A percentile compares a stretch with the other conserved stretches of the same genome.
Evolutionary conservation across 2,329 filamentous ascomycete genomes (phyloP).

Genomic region (Pseudomassariella vexata): DNA sequence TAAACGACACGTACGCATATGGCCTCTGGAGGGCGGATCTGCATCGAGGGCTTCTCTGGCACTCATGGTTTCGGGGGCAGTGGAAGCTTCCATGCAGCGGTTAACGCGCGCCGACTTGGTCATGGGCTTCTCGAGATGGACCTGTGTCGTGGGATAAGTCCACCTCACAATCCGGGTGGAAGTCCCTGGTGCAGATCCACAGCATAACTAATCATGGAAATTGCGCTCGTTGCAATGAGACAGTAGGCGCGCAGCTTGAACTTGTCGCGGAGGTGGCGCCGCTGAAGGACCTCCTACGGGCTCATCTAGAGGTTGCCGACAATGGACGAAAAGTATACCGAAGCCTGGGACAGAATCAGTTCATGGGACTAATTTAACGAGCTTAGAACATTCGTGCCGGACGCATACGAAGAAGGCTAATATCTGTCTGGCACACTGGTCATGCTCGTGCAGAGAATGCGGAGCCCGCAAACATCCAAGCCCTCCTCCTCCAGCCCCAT

Average conservation of each 20-base stretch:
- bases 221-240: too few species aligned
- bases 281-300: too few species aligned
- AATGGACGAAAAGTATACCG: too few species aligned
- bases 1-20: neutral
- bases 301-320: too few species aligned
- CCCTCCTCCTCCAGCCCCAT: neutral
- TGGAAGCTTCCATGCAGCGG: neutral
- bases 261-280: too few species aligned
- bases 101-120: slow-evolving; percentile 1
- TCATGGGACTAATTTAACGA: too few species aligned
- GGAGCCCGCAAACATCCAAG: neutral
- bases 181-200: too few species aligned
- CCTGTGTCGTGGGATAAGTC: neutral
- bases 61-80: neutral
- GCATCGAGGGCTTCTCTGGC: neutral
- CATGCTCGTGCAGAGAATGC: neutral
- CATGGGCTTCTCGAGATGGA: slow-evolving; percentile 1
- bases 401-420: too few species aligned
- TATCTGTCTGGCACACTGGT: neutral
- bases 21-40: slow-evolving; percentile 1
- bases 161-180: neutral
- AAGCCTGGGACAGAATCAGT: too few species aligned
- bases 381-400: too few species aligned
- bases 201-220: too few species aligned
- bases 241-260: too few species aligned